Base-by-base conservation (phyloP, 2,329 filamentous ascomycete genomes). In the Falciphora oryzae region DNA sequence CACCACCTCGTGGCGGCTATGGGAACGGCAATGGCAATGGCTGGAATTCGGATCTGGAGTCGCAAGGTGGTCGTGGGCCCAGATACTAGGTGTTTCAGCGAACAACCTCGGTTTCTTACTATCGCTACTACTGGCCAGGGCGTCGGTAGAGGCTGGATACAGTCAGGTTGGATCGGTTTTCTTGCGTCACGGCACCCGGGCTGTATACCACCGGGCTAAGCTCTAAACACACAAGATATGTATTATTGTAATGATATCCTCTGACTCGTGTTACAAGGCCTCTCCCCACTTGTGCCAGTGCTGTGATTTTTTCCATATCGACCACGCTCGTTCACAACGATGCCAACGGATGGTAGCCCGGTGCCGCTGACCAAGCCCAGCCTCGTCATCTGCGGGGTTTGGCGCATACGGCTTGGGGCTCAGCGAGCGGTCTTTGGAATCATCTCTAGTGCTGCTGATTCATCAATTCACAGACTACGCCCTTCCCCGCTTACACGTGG, bases 41-140 rank as follows among this genome's bases (percentile, higher is more conserved):
- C 28, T 70, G 67, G 68, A 67, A 64, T 61, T 62, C 31, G 14
- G 69, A 71, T 31, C 31, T 69, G 16, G 69, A 71, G 61, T 65
- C 68, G 4, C 68, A 69, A 63, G 63, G 69, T 2, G 61, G 67
- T 3, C 63, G 53, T 13, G 66, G 67, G 1, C 65, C 64, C 35
- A 65, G 65, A 22, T 69, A 68, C 64, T 69, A 63, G 62, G 11
- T 27, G 57, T 59, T 58, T n/a, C 44, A 18, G 18, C 44, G 22
- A n/a, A 53, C 44, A 11, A 53, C 44, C 22, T n/a, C 7, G 44
- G 18, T 53, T 22, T 53, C 18, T 22, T 53, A 53, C 22, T 31
- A 58, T 25, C 57, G 25, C 57, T 27, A 27, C 57, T 22, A 58
- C 57, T 58, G 18, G 44, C 22, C 44, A 7, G 22, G 44, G 18